Evolutionary conservation across 164 flowering plant species (phyloP).

Genomic region (Magnolia sinica): DNA sequence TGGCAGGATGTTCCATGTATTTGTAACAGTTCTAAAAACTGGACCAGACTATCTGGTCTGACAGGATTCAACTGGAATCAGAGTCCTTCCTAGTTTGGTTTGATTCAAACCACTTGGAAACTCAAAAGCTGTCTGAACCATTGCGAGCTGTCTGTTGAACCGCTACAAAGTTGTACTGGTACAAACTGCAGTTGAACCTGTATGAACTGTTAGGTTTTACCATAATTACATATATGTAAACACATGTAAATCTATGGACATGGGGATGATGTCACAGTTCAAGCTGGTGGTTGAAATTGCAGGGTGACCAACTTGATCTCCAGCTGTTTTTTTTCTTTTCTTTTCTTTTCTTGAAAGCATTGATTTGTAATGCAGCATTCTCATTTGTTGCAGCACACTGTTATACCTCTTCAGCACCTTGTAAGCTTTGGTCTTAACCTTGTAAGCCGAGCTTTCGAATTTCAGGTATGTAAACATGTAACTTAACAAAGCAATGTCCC

Average conservation of each 20-base stretch:
- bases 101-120: neutral
- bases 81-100: neutral
- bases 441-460: slow-evolving; percentile 91
- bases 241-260: neutral
- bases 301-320: neutral
- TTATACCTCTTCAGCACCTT: slow-evolving; percentile 85
- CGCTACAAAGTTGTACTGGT: too few species aligned
- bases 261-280: neutral
- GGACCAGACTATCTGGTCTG: too few species aligned
- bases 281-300: neutral
- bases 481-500: neutral
- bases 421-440: slow-evolving; percentile 89
- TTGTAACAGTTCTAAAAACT: too few species aligned
- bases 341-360: neutral
- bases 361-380: neutral
- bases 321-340: neutral
- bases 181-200: neutral
- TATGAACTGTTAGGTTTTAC: neutral
- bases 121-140: neutral
- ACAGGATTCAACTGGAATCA: neutral
- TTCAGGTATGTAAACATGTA: slow-evolving; percentile 59
- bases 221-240: neutral
- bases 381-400: slow-evolving; percentile 66
- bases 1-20: too few species aligned
- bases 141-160: neutral